Evolutionary conservation across 805 yeast species (phyloP).

Genomic region (Ogataea allantospora): DNA sequence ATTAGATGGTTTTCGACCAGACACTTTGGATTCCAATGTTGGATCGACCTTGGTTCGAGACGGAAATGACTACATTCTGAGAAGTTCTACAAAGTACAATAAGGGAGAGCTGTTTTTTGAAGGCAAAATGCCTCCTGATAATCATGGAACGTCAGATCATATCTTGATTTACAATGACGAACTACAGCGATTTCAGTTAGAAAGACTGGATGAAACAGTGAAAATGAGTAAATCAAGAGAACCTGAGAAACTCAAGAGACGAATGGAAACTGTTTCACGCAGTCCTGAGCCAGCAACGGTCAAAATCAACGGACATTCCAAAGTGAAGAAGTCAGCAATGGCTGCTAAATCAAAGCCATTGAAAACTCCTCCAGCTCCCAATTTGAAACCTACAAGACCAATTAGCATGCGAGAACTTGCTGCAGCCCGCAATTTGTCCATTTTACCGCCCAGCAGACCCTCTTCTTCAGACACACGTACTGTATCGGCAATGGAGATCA

Average conservation of each 20-base stretch:
- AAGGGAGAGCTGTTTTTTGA: constrained; percentile 30
- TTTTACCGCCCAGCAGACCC: background rate
- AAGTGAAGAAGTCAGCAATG: constrained; percentile 13
- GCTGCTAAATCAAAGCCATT: background rate
- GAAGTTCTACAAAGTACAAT: constrained; percentile 14
- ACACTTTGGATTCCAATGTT: constrained; percentile 28
- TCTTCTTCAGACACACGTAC: background rate
- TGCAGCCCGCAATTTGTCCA: background rate
- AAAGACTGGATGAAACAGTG: constrained; percentile 27
- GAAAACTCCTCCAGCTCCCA: background rate
- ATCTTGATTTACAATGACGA: constrained; percentile 29
- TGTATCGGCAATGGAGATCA: constrained; percentile 2
- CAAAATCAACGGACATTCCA: background rate
- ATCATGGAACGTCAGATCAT: constrained; percentile 23
- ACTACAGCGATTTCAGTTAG: constrained; percentile 27
- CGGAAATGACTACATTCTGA: constrained; percentile 23
- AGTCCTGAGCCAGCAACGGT: background rate
- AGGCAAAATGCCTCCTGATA: constrained; percentile 24
- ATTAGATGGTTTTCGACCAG: constrained; percentile 34
- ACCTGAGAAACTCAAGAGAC: constrained; percentile 21
- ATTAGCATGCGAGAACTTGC: constrained; percentile 23
- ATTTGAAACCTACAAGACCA: constrained; percentile 10
- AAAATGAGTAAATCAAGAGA: constrained; percentile 34
- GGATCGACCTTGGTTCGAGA: constrained; percentile 25
- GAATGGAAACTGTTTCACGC: constrained; percentile 7